Conservation (phyloP, 345 rosid species). For the Diplotaxis tenuifolia region DNA sequence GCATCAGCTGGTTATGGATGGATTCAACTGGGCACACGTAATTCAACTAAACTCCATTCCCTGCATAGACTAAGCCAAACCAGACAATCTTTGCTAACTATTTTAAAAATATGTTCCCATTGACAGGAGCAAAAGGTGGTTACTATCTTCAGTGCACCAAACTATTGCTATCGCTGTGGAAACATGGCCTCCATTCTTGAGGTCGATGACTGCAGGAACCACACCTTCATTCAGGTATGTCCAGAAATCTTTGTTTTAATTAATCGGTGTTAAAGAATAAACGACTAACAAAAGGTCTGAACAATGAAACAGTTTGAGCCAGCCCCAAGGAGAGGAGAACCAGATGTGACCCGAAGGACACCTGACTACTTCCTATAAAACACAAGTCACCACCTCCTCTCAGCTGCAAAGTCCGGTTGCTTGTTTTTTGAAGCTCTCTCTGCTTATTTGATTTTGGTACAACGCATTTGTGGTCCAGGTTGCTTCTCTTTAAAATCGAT, state of each 20-base stretch:
- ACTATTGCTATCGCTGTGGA: too few relatives aligned
- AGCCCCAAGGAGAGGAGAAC: constrained; percentile 99
- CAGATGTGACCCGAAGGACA: constrained; percentile 93
- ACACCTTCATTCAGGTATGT: not conserved
- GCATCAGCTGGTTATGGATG: too few relatives aligned
- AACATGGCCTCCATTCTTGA: too few relatives aligned
- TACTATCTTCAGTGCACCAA: too few relatives aligned
- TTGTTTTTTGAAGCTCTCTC: constrained; percentile 31
- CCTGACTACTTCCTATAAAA: constrained; percentile 91
- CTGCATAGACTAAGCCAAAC: too few relatives aligned
- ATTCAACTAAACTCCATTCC: too few relatives aligned
- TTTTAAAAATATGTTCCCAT: too few relatives aligned
- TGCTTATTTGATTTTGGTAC: constrained; percentile 36
- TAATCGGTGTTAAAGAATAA: not conserved
- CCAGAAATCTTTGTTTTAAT: not conserved
- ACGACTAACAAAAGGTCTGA: not conserved
- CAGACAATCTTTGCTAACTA: too few relatives aligned
- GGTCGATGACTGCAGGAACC: too few relatives aligned
- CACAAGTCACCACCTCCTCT: constrained; percentile 5
- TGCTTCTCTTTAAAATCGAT: not conserved
- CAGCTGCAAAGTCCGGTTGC: constrained; percentile 28
- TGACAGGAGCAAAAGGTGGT: too few relatives aligned
- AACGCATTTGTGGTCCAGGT: constrained; percentile 25
- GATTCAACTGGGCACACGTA: too few relatives aligned
- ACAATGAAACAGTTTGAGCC: constrained; percentile 76